A percentile compares a stretch with the other conserved stretches of the same genome.
Conservation (phyloP, 257 asterid species). For the Gentiana dahurica region DNA sequence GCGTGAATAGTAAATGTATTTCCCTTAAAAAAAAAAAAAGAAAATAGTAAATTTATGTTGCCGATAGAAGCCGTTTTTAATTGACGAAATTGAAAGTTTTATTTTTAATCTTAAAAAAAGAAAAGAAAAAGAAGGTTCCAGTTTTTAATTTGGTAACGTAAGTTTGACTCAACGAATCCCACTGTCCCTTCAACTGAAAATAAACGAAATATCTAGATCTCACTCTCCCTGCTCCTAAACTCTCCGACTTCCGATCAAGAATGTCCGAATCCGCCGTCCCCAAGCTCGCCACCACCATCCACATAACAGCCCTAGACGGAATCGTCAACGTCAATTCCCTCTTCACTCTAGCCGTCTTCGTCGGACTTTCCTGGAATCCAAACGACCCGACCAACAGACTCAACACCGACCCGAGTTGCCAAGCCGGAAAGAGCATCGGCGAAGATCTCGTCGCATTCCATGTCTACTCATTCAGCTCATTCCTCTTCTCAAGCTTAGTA, state of each 20-base stretch:
- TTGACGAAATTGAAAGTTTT: too few species aligned
- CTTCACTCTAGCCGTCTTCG: conserved; percentile 87
- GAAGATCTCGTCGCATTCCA: conserved; percentile 67
- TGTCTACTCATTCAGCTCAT: conserved; percentile 84
- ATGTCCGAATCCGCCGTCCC: conserved; percentile 39
- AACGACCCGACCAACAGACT: conserved; percentile 63
- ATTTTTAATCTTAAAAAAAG: too few species aligned
- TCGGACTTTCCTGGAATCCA: conserved; percentile 93
- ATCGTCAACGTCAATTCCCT: conserved; percentile 87
- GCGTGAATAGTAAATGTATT: too few species aligned
- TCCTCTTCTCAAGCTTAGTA: conserved; percentile 81
- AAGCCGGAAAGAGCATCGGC: conserved; percentile 38
- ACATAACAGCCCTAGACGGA: conserved; percentile 78
- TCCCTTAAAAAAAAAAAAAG: too few species aligned
- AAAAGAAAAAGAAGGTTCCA: too few species aligned
- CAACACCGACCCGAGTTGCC: conserved; percentile 42
- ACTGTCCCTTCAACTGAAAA: neutral
- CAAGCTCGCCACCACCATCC: conserved; percentile 60
- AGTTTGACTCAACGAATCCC: too few species aligned
- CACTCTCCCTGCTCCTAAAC: neutral
- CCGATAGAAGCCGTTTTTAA: too few species aligned
- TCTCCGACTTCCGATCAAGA: conserved; percentile 11
- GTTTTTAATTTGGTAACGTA: too few species aligned
- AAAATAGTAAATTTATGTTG: too few species aligned
- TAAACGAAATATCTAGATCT: neutral